Evolutionary conservation across 2,329 filamentous ascomycete genomes (phyloP).

Genomic region (Ploettnerulaceae sp.): DNA sequence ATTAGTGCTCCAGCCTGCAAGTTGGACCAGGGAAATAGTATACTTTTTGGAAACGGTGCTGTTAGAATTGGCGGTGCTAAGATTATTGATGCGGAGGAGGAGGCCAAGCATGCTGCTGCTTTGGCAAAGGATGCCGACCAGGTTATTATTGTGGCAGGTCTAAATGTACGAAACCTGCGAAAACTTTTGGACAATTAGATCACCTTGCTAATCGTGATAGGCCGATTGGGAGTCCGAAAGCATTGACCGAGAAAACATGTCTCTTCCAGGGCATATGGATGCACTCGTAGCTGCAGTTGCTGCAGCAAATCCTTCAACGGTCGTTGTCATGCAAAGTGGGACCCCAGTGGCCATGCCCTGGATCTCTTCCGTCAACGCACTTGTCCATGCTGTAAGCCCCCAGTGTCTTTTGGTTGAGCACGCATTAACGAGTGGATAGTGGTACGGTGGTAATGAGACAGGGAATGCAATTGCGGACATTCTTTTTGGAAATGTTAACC

Average conservation of each 20-base stretch:
- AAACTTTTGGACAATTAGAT: not conserved
- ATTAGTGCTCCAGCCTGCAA: constrained; percentile 54
- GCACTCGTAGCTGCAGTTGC: constrained; percentile 62
- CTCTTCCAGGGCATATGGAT: constrained; percentile 68
- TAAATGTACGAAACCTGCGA: constrained; percentile 48
- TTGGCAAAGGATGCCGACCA: constrained; percentile 68
- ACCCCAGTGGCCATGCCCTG: constrained; percentile 71
- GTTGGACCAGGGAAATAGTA: constrained; percentile 43
- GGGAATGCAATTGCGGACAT: constrained; percentile 78
- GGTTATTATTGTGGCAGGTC: constrained; percentile 71
- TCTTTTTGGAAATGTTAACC: constrained; percentile 68
- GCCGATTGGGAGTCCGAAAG: constrained; percentile 78
- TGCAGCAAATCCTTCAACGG: constrained; percentile 62
- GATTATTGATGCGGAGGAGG: constrained; percentile 50
- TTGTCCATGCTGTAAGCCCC: constrained; percentile 57
- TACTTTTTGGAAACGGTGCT: constrained; percentile 53
- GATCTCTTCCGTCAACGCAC: constrained; percentile 48
- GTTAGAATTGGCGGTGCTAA: constrained; percentile 58
- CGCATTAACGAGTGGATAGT: constrained; percentile 34
- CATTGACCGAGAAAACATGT: constrained; percentile 72
- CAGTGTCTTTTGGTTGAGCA: constrained; percentile 49
- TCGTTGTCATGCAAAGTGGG: constrained; percentile 72
- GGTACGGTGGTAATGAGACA: constrained; percentile 85
- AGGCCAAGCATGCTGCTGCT: constrained; percentile 61
- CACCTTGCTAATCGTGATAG: constrained; percentile 9